Evolutionary conservation across 169 alveolate genomes (phyloP), one percentile per base, ranked within the genome.

Genomic region (Plasmodium malariae): DNA sequence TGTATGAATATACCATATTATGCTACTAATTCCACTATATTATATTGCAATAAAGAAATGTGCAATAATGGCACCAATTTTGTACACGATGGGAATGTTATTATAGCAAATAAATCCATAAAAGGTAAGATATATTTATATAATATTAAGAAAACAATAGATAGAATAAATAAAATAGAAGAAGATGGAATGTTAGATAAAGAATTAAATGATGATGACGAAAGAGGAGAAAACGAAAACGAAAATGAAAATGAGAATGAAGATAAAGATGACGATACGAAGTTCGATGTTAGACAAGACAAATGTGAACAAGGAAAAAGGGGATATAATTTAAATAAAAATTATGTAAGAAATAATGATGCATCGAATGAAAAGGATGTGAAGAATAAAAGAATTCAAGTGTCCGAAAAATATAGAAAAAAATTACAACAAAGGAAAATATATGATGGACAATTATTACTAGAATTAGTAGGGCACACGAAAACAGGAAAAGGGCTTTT

Each of bases 401-500:
- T 19, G 3, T 49, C 26, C 1, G 87, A 73, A 24, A 55, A 45
- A 34, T 55, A 73, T 73, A 57, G 57, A 17, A 55, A 73, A 54
- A 59, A 62, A 62, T 19, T 43, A 19, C 12, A 40, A 12, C 63
- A 76, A 11, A 60, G 65, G 28, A 55, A 55, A 55, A 40, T 76
- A 24, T 76, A 26, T 43, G 88, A 76, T 76, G 88, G 88, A 2
- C 68, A 76, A 76, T 59, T 76, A 21, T 32, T 76, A 43, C 54
- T 76, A 19, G 88, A 76, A 76, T 26, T 76, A 34, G 17, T 43
- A 17, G 88, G 88, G 0, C 88, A 76, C n/a, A 60, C 11, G 1
- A 76, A 63, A 76, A 76, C 88, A 26, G 88, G 88, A 32, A 76
- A 76, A 26, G 88, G 88, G 9, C 36, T 76, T 5, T 76, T 40